Base-by-base conservation (phyloP, 768 basidiomycete species). In the Mycena venus region DNA sequence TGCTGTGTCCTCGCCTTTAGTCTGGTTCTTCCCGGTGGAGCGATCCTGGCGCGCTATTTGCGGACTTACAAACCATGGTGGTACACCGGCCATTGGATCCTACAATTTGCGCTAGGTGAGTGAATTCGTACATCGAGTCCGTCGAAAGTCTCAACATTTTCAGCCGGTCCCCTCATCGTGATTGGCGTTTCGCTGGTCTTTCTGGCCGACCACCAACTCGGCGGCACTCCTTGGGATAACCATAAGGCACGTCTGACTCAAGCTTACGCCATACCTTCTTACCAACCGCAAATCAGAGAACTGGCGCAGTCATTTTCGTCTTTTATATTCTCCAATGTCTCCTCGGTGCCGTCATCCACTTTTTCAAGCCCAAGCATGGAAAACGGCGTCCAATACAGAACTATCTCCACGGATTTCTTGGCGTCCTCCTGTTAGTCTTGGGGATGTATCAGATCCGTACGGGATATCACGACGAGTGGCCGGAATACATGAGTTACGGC, bases 401-500 rank as follows among this genome's bases (percentile, higher is more conserved):
- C 77, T 92, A 90, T 78, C 25, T 86, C 32, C 91, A 92, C 77
- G 90, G 88, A 9, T 66, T 89, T 12, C 62, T 91, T 1, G 91
- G 91, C 0, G 74, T 92, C 32, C 64, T 83, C 9, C 85, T 89
- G 51, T 85, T 92, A 67, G 87, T 78, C 7, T 80, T 90, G 7
- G 85, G 88, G 32, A 82, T 88, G 47, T 90, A 86, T 71, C 88
- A 90, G 79, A 88, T 88, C 11, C 81, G 84, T 51, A 81, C 80
- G 23, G 90, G 89, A 6, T 90, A 85, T 77, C 79, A 81, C 42
- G 62, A 70, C 9, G 90, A 91, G 78, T 92, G 91, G 90, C 82
- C 85, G 0, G 78, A 70, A 38, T 80, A 82, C 12, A 88, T 87
- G 1, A 88, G 89, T 10, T 84, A 84, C 17, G 86, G 80, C 10